Conservation (phyloP, 495 filamentous ascomycete genomes). For the Neurospora sp. region DNA sequence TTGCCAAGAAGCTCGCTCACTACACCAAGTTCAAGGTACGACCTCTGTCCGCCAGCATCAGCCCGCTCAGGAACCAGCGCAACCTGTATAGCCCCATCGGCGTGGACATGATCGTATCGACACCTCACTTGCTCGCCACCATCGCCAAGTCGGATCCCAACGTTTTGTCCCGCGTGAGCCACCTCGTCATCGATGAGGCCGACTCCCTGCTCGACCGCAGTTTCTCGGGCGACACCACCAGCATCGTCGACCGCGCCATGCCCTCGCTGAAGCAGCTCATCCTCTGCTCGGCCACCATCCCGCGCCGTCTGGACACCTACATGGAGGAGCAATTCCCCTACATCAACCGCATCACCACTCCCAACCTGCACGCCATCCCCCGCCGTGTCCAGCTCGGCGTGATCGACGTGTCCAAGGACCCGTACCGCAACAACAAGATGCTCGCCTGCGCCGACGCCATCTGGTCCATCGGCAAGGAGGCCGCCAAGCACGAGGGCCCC, state of each 20-base stretch:
- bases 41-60: conserved; percentile 65
- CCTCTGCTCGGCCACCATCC: conserved; percentile 94
- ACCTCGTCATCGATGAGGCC: conserved; percentile 88
- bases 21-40: conserved; percentile 71
- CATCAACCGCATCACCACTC: conserved; percentile 76
- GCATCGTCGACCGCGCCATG: conserved; percentile 64
- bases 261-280: conserved; percentile 82
- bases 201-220: conserved; percentile 91
- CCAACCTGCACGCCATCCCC: conserved; percentile 91
- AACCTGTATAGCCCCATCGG: conserved; percentile 71
- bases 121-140: conserved; percentile 77
- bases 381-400: conserved; percentile 89
- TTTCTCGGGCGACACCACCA: conserved; percentile 71
- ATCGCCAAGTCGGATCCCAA: conserved; percentile 82
- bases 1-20: conserved; percentile 75
- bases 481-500: conserved; percentile 40
- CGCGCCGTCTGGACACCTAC: conserved; percentile 71
- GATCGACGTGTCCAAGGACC: conserved; percentile 78
- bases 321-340: conserved; percentile 73
- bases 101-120: conserved; percentile 78
- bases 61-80: conserved; percentile 70
- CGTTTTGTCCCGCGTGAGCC: conserved; percentile 73
- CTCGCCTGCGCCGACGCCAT: conserved; percentile 92
- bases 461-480: conserved; percentile 82
- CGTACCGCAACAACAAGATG: conserved; percentile 81